A percentile compares a stretch with the other conserved stretches of the same genome.
phyloP scores from a whole-genome alignment of 768 basidiomycete genomes.

The Boletus sensibilis region DNA sequence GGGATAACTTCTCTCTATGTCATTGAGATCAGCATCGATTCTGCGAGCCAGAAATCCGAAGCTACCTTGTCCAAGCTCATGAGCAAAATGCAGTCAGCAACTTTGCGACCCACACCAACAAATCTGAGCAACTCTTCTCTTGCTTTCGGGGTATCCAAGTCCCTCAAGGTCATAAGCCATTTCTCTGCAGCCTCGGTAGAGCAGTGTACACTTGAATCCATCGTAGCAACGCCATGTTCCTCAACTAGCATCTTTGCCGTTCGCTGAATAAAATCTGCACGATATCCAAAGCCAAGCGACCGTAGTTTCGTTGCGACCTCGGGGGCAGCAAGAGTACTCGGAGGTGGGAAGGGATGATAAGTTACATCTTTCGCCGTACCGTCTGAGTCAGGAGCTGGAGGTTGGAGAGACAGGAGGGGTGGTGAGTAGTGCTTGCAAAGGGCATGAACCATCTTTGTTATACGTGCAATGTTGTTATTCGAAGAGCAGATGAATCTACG shows the following conservation, averaged over 20 bases:
- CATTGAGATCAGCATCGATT: slow-evolving; percentile 3
- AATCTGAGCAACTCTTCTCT: slow-evolving; percentile 76
- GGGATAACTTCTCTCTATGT: slow-evolving; percentile 82
- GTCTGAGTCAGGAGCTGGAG: slow-evolving; percentile 31
- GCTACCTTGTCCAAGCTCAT: slow-evolving; percentile 90
- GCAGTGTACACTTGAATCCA: neutral
- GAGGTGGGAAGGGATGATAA: slow-evolving; percentile 86
- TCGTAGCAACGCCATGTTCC: slow-evolving; percentile 36
- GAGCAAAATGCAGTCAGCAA: slow-evolving; percentile 90
- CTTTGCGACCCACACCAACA: slow-evolving; percentile 92
- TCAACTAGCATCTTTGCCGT: slow-evolving; percentile 79
- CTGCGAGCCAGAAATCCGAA: slow-evolving; percentile 6
- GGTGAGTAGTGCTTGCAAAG: slow-evolving; percentile 78
- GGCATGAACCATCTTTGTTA: slow-evolving; percentile 88
- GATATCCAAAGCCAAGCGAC: slow-evolving; percentile 90
- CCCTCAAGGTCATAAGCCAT: slow-evolving; percentile 60
- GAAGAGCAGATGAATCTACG: slow-evolving; percentile 94
- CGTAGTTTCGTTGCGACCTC: slow-evolving; percentile 66
- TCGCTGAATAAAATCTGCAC: slow-evolving; percentile 84
- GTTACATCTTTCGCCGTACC: slow-evolving; percentile 30
- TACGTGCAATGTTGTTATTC: slow-evolving; percentile 94
- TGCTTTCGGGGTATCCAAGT: slow-evolving; percentile 52
- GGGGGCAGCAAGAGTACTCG: slow-evolving; percentile 59
- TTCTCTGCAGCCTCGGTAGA: slow-evolving; percentile 50
- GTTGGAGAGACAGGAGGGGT: slow-evolving; percentile 52